These are phyloP conservation scores for Marasmius fiardii DNA, from an alignment of 1,284 basidiomycete species.

Conservation along the genomic window DNA sequence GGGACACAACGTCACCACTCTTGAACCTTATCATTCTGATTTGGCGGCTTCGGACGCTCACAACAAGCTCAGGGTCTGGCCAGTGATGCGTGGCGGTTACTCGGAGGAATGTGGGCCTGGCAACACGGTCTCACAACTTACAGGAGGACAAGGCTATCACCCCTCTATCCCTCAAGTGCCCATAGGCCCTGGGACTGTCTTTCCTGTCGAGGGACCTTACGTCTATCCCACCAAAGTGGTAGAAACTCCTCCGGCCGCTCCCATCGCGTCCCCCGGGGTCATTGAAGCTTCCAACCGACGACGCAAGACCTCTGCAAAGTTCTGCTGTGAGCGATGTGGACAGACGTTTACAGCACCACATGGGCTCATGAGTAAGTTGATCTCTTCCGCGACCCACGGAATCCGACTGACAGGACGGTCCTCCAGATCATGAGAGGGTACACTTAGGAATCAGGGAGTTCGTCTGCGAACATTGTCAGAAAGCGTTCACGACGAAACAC, in stretches of 20 bases:
- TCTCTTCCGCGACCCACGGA: background rate
- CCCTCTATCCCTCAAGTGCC: too few species aligned
- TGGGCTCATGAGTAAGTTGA: background rate
- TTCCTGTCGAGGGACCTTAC: too few species aligned
- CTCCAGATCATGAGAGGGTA: background rate
- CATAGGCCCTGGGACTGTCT: too few species aligned
- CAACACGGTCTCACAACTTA: too few species aligned
- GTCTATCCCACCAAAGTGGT: background rate
- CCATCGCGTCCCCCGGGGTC: background rate
- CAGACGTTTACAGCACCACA: background rate
- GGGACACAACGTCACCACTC: too few species aligned
- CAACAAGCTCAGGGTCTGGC: too few species aligned
- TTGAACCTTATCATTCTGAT: too few species aligned
- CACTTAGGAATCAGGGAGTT: background rate
- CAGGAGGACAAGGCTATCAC: too few species aligned
- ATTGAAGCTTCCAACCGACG: background rate
- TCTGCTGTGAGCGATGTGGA: background rate
- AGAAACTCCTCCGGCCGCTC: background rate
- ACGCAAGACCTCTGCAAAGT: background rate
- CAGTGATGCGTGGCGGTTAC: too few species aligned
- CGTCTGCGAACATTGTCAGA: background rate
- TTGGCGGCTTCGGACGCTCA: too few species aligned
- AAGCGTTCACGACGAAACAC: background rate
- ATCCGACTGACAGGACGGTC: background rate
- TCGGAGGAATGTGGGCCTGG: too few species aligned